phyloP scores from a whole-genome alignment of 176 grass and related monocot genomes.

The Tillandsia fasciculata region DNA sequence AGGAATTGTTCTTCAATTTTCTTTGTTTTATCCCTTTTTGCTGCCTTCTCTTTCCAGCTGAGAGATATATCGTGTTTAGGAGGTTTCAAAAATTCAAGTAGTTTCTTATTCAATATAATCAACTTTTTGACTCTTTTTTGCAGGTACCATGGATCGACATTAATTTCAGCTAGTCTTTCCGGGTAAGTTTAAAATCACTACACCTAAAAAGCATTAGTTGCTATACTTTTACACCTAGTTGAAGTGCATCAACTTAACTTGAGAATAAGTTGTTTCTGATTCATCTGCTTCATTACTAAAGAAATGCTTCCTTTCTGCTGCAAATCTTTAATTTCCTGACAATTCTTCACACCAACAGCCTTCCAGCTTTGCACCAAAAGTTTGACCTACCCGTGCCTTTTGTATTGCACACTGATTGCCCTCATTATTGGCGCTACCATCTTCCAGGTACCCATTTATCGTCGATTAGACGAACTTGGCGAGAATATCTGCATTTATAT shows the following conservation, averaged over 20 bases:
- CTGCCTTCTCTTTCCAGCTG: too few species aligned
- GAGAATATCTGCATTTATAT: not conserved
- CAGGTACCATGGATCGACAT: slow-evolving; percentile 95
- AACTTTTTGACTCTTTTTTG: slow-evolving; percentile 4
- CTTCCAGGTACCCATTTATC: slow-evolving; percentile 54
- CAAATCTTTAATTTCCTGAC: slow-evolving; percentile 4
- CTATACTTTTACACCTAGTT: too few species aligned
- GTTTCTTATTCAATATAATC: not conserved
- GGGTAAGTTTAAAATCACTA: slow-evolving; percentile 31
- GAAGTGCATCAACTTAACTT: too few species aligned
- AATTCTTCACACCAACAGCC: slow-evolving; percentile 40
- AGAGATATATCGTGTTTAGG: too few species aligned
- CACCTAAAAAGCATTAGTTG: too few species aligned
- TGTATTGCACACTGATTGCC: slow-evolving; percentile 93
- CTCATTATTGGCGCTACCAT: slow-evolving; percentile 87
- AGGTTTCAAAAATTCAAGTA: not conserved
- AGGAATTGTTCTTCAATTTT: too few species aligned
- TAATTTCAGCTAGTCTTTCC: slow-evolving; percentile 85
- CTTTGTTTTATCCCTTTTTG: too few species aligned
- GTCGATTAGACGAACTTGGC: not conserved
- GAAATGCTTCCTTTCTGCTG: too few species aligned
- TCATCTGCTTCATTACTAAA: too few species aligned
- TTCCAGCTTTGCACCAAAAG: slow-evolving; percentile 91
- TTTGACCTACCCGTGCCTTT: slow-evolving; percentile 94
- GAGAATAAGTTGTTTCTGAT: too few species aligned